Evolutionary conservation across 768 basidiomycete species (phyloP).

Genomic region (Russula vinacea): DNA sequence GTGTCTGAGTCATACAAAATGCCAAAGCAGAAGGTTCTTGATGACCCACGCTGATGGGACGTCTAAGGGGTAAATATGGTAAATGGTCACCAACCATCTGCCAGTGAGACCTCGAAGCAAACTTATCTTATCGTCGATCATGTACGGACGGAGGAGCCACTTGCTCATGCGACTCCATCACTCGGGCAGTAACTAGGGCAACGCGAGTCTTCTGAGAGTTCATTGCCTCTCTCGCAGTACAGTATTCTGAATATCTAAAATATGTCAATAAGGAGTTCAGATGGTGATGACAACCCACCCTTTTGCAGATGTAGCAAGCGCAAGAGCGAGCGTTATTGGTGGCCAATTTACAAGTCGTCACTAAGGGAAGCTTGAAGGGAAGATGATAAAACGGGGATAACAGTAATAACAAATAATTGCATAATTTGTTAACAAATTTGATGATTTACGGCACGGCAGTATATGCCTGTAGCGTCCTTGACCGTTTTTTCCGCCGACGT

Average conservation of each 20-base stretch:
- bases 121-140: not conserved
- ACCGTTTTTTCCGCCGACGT: too few relatives aligned
- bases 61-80: too few relatives aligned
- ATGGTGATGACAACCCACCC: too few relatives aligned
- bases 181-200: not conserved
- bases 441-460: too few relatives aligned
- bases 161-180: not conserved
- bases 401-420: not conserved
- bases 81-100: not conserved
- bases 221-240: not conserved
- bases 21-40: not conserved
- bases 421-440: not conserved
- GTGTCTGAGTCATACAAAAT: not conserved
- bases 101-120: not conserved
- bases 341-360: not conserved
- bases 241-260: not conserved
- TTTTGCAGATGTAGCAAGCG: too few relatives aligned
- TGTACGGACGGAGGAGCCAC: not conserved
- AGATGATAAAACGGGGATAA: not conserved
- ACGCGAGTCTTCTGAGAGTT: not conserved
- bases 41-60: not conserved
- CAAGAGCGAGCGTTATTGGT: not conserved
- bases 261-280: not conserved
- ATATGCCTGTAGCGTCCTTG: too few relatives aligned
- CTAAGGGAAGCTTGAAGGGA: too few relatives aligned